A percentile compares a stretch with the other conserved stretches of the same genome.
Conservation (phyloP, 2,329 filamentous ascomycete species). For the Colletotrichum navitas region DNA sequence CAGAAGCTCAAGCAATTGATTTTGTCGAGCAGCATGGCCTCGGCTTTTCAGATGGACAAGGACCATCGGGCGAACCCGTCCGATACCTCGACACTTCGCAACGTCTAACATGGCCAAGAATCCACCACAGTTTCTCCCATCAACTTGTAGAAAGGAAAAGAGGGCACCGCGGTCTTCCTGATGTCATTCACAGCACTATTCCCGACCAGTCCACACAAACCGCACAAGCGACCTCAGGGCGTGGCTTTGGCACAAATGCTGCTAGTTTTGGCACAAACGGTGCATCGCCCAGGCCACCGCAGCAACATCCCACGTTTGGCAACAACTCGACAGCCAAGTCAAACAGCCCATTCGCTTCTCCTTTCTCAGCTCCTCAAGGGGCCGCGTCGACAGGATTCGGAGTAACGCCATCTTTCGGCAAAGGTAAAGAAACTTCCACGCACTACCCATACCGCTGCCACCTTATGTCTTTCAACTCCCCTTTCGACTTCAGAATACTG, state of each 20-base stretch:
- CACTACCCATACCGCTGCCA: background rate
- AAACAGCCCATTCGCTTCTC: conserved; percentile 17
- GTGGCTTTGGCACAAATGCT: conserved; percentile 22
- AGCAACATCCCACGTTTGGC: conserved; percentile 8
- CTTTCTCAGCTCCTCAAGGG: conserved; percentile 15
- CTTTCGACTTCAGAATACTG: background rate
- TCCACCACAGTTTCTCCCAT: conserved; percentile 68
- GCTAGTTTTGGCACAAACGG: conserved; percentile 28
- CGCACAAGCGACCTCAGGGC: background rate
- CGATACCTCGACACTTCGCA: conserved; percentile 57
- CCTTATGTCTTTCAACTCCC: background rate
- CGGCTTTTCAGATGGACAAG: conserved; percentile 58
- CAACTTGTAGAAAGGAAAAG: conserved; percentile 72
- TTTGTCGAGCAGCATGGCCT: conserved; percentile 73
- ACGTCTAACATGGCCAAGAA: conserved; percentile 61
- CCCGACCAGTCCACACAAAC: conserved; percentile 53
- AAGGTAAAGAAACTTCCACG: conserved; percentile 35
- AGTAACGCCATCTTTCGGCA: conserved; percentile 22
- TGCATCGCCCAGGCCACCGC: conserved; percentile 23
- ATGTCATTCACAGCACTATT: conserved; percentile 68
- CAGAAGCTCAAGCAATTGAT: conserved; percentile 72
- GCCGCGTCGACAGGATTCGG: conserved; percentile 10
- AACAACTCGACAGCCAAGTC: conserved; percentile 6
- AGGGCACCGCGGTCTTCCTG: conserved; percentile 61
- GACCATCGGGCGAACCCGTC: conserved; percentile 52